Conservation (phyloP, 2,329 filamentous ascomycete genomes). For the Fusarium longipes region DNA sequence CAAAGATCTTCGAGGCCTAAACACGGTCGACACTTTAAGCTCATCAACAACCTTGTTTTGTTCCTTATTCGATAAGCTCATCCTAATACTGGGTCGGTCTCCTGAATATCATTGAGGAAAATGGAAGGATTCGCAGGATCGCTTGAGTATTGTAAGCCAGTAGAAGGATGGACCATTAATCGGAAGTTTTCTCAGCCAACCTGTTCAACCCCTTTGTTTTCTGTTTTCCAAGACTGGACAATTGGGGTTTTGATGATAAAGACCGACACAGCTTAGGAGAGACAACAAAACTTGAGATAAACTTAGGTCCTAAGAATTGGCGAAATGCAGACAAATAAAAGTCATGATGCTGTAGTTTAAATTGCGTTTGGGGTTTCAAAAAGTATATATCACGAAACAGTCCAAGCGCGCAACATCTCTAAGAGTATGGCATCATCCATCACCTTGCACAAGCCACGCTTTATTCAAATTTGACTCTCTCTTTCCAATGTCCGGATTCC, state of each 20-base stretch:
- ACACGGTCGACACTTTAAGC: neutral
- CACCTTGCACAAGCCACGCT: neutral
- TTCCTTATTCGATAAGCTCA: slow-evolving; percentile 10
- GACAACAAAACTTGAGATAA: no score
- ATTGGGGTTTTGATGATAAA: neutral
- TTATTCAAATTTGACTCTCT: neutral
- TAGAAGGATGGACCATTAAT: neutral
- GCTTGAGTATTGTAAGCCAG: slow-evolving; percentile 10
- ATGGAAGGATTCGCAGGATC: slow-evolving; percentile 14
- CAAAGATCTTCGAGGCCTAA: slow-evolving; percentile 12
- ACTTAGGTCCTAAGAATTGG: neutral
- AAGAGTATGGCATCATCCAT: neutral
- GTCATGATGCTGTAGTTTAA: neutral
- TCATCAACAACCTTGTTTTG: neutral
- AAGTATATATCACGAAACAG: neutral
- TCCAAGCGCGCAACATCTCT: neutral
- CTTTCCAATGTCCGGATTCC: neutral
- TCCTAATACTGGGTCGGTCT: slow-evolving; percentile 3
- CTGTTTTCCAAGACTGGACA: neutral
- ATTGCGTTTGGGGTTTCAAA: no score
- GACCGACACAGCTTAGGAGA: no score
- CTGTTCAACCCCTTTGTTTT: neutral
- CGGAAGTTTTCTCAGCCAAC: neutral
- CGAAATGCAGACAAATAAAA: neutral
- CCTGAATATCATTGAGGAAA: slow-evolving; percentile 21